Conservation (phyloP, 2,329 filamentous ascomycete species). For the Tolypocladium guangdongense region DNA sequence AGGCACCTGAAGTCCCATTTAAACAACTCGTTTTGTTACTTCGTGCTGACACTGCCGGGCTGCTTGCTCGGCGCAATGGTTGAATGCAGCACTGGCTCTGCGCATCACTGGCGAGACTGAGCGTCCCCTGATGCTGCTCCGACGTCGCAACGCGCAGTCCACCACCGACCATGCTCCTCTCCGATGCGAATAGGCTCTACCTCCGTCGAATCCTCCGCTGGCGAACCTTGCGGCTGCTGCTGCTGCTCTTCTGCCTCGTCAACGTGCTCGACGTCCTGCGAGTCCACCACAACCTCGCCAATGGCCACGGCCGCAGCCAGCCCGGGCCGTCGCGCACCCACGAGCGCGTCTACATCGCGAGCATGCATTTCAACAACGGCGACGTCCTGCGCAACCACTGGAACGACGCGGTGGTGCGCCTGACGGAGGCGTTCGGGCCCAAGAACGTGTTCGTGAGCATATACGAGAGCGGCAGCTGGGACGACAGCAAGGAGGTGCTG, state of each 20-base stretch:
- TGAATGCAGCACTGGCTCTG: neutral
- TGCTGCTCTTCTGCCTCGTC: conserved; percentile 23
- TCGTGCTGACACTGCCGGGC: neutral
- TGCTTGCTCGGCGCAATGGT: conserved; percentile 1
- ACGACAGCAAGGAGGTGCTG: conserved; percentile 54
- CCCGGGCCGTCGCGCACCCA: conserved; percentile 13
- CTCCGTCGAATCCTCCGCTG: conserved; percentile 26
- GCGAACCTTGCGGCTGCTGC: conserved; percentile 20
- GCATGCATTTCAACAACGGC: conserved; percentile 59
- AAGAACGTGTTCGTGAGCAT: conserved; percentile 59
- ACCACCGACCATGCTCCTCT: conserved; percentile 14
- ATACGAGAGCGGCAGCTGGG: conserved; percentile 58
- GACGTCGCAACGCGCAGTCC: neutral
- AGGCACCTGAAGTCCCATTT: no score
- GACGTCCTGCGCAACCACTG: conserved; percentile 48
- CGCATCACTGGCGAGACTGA: neutral
- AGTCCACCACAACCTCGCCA: conserved; percentile 21
- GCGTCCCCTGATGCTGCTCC: neutral
- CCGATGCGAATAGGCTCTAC: conserved; percentile 19
- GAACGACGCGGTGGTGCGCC: conserved; percentile 46
- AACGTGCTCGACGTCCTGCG: conserved; percentile 28
- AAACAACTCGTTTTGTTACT: no score
- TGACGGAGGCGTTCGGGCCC: conserved; percentile 45
- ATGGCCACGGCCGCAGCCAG: conserved; percentile 13
- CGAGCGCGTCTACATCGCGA: conserved; percentile 53